A percentile compares a stretch with the other conserved stretches of the same genome.
Conservation (phyloP, 2,329 filamentous ascomycete species). For the Mycosphaerella sp. region DNA sequence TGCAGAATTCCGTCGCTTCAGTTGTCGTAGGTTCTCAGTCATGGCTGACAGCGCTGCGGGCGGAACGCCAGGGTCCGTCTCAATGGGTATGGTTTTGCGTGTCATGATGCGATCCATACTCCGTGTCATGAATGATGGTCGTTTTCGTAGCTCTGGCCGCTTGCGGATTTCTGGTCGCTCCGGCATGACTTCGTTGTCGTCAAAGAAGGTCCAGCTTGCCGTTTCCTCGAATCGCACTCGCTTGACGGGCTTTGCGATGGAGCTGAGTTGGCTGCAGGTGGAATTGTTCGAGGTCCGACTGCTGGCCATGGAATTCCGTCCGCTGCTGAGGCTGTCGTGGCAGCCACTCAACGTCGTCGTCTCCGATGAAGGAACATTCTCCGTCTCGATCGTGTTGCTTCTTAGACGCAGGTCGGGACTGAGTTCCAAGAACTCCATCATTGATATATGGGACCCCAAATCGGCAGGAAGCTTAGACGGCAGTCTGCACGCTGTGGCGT, state of each 20-base stretch:
- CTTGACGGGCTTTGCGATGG: constrained; percentile 12
- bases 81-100: constrained; percentile 5
- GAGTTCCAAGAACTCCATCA: constrained; percentile 9
- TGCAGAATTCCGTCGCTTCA: constrained; percentile 10
- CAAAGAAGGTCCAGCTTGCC: constrained; percentile 17
- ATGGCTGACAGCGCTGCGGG: constrained; percentile 10
- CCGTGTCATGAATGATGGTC: constrained; percentile 14
- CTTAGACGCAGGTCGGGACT: constrained; percentile 6
- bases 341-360: constrained; percentile 13
- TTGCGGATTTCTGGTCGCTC: constrained; percentile 6
- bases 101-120: constrained; percentile 16
- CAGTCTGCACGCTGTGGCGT: constrained; percentile 6
- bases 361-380: constrained; percentile 10
- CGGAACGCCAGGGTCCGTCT: constrained; percentile 10
- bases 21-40: constrained; percentile 8
- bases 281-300: constrained; percentile 14
- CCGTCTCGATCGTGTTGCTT: constrained; percentile 1
- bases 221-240: constrained; percentile 16
- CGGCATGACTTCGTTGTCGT: constrained; percentile 11
- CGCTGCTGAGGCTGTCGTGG: constrained; percentile 15
- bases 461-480: constrained; percentile 4
- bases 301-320: constrained; percentile 14
- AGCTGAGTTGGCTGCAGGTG: constrained; percentile 5
- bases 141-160: constrained; percentile 6
- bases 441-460: constrained; percentile 4